Conservation (phyloP, 768 basidiomycete species). For the Serendipita indica region DNA sequence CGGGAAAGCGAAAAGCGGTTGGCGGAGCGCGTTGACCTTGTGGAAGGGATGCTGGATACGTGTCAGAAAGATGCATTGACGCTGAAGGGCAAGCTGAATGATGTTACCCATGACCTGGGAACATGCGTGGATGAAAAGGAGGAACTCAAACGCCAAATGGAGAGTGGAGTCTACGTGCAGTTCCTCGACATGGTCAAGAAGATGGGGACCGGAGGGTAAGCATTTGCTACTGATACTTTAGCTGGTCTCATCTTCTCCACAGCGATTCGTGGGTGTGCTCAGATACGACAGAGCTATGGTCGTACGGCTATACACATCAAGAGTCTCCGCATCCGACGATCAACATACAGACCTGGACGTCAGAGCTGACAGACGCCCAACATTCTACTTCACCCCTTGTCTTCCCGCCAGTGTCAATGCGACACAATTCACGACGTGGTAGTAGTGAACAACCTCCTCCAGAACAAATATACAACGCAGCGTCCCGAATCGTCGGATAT, state of each 20-base stretch:
- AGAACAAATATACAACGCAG: background rate
- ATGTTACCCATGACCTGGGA: background rate
- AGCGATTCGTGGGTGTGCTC: conserved; percentile 1
- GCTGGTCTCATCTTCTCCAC: background rate
- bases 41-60: background rate
- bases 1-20: background rate
- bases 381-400: background rate
- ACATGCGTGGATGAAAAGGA: background rate
- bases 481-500: background rate
- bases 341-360: background rate
- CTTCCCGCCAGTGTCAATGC: background rate
- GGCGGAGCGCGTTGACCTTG: background rate
- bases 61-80: background rate
- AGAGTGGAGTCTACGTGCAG: background rate
- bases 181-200: background rate
- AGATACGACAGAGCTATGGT: background rate
- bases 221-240: background rate
- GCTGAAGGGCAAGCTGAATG: background rate
- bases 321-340: background rate
- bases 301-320: background rate
- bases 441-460: background rate
- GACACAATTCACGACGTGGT: background rate
- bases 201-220: conserved; percentile 4
- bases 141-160: background rate
- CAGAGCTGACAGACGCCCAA: background rate